phyloP scores from a whole-genome alignment of 1,284 basidiomycete species.

The Ceratorhiza oryzae-sativae region DNA sequence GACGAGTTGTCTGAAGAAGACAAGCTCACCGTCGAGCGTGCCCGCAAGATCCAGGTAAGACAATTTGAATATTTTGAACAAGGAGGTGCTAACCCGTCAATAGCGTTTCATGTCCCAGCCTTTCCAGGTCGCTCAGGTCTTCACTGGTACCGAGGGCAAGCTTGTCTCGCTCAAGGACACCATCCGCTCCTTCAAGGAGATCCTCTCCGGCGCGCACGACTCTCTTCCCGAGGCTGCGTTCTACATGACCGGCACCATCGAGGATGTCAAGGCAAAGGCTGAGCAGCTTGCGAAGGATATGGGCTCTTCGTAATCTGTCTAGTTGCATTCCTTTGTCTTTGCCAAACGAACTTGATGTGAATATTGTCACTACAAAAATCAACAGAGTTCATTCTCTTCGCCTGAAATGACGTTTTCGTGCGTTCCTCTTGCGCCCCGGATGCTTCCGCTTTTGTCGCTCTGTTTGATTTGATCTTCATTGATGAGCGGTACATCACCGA shows the following conservation, averaged over 20 bases:
- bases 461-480: not conserved
- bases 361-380: constrained; percentile 10
- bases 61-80: constrained; percentile 8
- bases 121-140: constrained; percentile 99
- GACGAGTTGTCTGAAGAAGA: constrained; percentile 99
- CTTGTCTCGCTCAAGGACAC: constrained; percentile 95
- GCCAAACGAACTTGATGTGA: constrained; percentile 10
- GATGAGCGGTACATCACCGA: constrained; percentile 4
- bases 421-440: not conserved
- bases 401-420: not conserved
- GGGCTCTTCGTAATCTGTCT: constrained; percentile 47
- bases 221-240: constrained; percentile 91
- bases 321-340: not conserved
- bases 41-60: constrained; percentile 78
- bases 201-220: constrained; percentile 90
- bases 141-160: constrained; percentile 98
- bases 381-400: constrained; percentile 11
- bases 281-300: constrained; percentile 95
- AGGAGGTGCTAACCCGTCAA: not conserved
- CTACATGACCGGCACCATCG: constrained; percentile 93
- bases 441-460: not conserved
- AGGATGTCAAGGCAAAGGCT: constrained; percentile 95
- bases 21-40: constrained; percentile 91
- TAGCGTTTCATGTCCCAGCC: constrained; percentile 98
- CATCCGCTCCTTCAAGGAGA: constrained; percentile 93